Evolutionary conservation across 2,329 filamentous ascomycete genomes (phyloP).

Genomic region (Purpureocillium takamizusanense): DNA sequence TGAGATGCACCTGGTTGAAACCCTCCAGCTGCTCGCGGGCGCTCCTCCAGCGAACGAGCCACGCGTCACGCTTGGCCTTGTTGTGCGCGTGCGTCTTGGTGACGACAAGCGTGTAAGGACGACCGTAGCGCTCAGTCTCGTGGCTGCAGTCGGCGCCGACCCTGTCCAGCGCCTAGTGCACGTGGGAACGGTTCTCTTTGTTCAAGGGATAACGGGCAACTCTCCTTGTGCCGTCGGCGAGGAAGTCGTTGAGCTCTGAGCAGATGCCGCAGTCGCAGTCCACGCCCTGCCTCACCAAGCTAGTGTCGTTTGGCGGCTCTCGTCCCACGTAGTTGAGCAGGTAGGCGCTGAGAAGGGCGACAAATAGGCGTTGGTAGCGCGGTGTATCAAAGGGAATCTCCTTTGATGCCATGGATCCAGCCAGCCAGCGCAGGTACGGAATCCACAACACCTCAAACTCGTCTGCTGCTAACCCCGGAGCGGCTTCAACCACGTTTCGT

Average conservation of each 20-base stretch:
- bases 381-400: conserved; percentile 5
- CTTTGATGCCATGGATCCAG: conserved; percentile 5
- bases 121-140: conserved; percentile 6
- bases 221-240: conserved; percentile 6
- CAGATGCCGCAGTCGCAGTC: conserved; percentile 17
- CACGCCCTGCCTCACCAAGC: conserved; percentile 3
- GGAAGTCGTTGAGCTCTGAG: conserved; percentile 14
- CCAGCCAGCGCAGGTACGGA: conserved; percentile 16
- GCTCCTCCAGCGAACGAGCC: not conserved
- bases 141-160: conserved; percentile 11
- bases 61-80: no score
- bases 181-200: conserved; percentile 7
- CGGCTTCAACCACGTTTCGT: not conserved
- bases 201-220: no score
- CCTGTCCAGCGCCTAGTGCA: conserved; percentile 10
- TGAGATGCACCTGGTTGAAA: no score
- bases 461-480: conserved; percentile 3
- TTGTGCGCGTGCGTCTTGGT: conserved; percentile 12
- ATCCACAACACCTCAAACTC: conserved; percentile 19
- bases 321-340: conserved; percentile 12
- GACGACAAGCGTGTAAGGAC: conserved; percentile 12
- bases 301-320: conserved; percentile 5
- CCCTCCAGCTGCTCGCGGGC: no score
- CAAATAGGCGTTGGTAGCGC: conserved; percentile 15
- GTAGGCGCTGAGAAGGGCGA: conserved; percentile 12